Percentiles rank a stretch among this genome's conserved stretches.
Evolutionary conservation across 1,284 basidiomycete species (phyloP).

Genomic region (Termitomyces sp.): DNA sequence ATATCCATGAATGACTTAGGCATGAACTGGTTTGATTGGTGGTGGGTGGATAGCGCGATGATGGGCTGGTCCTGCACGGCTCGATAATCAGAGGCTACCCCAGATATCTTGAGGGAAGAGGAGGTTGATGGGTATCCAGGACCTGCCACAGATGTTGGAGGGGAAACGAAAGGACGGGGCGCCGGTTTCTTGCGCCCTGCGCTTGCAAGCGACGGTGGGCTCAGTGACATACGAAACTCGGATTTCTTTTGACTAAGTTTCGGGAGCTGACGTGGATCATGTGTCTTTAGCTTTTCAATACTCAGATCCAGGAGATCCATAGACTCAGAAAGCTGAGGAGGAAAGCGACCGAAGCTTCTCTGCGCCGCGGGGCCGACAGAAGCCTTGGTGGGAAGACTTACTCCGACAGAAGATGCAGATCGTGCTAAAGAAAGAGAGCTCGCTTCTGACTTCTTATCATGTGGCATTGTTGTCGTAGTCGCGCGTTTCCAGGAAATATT

Average conservation of each 20-base stretch:
- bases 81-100: conserved; percentile 16
- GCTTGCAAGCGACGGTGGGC: conserved; percentile 16
- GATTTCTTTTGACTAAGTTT: conserved; percentile 1
- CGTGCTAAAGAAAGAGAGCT: conserved; percentile 3
- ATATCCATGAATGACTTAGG: conserved; percentile 37
- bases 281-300: conserved; percentile 17
- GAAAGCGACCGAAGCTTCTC: conserved; percentile 1
- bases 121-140: conserved; percentile 4
- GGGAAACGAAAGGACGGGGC: conserved; percentile 13
- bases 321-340: conserved; percentile 13
- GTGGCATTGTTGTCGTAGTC: conserved; percentile 7
- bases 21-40: conserved; percentile 5
- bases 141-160: conserved; percentile 3
- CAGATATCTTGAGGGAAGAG: not conserved
- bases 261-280: conserved; percentile 9
- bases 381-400: not conserved
- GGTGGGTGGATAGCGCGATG: conserved; percentile 2
- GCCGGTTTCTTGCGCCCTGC: conserved; percentile 16
- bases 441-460: not conserved
- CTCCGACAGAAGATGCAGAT: conserved; percentile 9
- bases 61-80: conserved; percentile 14
- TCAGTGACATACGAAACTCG: conserved; percentile 6
- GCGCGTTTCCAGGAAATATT: conserved; percentile 11
- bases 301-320: conserved; percentile 19
- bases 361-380: not conserved